A percentile compares a stretch with the other conserved stretches of the same genome.
Conservation (phyloP, 441 rosid species). For the Euphorbia corollata region DNA sequence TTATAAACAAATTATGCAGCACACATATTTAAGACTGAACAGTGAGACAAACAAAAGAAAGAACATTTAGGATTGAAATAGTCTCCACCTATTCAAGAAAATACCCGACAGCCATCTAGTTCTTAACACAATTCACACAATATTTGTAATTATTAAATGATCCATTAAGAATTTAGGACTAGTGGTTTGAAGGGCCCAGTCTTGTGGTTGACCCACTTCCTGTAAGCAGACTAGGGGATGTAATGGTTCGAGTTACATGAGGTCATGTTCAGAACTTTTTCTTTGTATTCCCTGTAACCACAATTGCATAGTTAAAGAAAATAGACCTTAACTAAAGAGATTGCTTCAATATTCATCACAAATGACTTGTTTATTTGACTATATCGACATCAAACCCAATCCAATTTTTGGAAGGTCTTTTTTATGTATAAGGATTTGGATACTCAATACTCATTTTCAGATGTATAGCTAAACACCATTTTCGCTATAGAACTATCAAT, state of each 20-base stretch:
- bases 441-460: neutral
- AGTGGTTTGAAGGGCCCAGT: neutral
- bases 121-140: neutral
- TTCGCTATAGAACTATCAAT: too few relatives aligned
- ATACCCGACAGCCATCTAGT: neutral
- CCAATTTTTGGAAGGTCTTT: neutral
- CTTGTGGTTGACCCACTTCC: too few relatives aligned
- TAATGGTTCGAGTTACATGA: too few relatives aligned
- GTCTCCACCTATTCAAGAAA: neutral
- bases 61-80: neutral
- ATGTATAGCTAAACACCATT: too few relatives aligned
- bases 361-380: neutral
- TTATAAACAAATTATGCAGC: neutral
- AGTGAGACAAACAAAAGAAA: neutral
- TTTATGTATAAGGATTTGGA: neutral
- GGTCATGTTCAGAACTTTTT: too few relatives aligned
- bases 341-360: neutral
- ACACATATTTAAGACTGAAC: neutral
- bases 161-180: neutral
- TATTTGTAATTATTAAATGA: neutral
- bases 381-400: neutral
- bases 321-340: neutral
- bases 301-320: too few relatives aligned
- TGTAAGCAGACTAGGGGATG: too few relatives aligned
- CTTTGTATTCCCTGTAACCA: too few relatives aligned